Conservation (phyloP, 345 rosid genomes). For the Salix arbutifolia region DNA sequence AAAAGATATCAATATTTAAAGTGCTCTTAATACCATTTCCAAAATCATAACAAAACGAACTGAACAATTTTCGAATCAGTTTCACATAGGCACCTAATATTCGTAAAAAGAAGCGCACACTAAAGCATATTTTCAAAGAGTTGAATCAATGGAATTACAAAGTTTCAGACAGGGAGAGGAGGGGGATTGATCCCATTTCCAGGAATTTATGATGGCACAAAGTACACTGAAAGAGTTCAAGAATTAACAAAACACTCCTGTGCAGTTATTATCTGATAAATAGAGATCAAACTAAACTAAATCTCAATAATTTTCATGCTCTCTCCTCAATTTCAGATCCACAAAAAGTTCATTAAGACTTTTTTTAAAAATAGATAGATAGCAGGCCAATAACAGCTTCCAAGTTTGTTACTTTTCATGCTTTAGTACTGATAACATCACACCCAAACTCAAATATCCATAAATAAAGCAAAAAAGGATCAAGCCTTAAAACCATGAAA, state of each 20-base stretch:
- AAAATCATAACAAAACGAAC: background rate
- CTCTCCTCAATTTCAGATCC: constrained; percentile 20
- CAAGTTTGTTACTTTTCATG: background rate
- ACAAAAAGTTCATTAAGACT: background rate
- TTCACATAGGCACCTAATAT: constrained; percentile 4
- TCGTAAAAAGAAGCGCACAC: background rate
- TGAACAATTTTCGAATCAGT: background rate
- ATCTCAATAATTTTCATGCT: constrained; percentile 1
- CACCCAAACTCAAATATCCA: background rate
- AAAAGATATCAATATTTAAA: background rate
- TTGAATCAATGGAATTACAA: background rate
- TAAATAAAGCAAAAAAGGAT: background rate
- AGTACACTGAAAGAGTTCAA: constrained; percentile 4
- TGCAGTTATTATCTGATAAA: constrained; percentile 11
- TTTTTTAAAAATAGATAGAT: background rate
- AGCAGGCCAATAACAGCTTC: background rate
- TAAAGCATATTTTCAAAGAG: background rate
- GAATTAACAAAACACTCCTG: constrained; percentile 10
- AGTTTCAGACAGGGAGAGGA: background rate
- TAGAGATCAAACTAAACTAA: constrained; percentile 23
- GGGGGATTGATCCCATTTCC: background rate
- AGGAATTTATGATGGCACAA: constrained; percentile 12
- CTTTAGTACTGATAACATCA: background rate
- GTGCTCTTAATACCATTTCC: background rate
- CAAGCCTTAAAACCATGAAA: background rate